Conservation (phyloP, 2,329 filamentous ascomycete genomes). For the Pseudogymnoascus verrucosus region DNA sequence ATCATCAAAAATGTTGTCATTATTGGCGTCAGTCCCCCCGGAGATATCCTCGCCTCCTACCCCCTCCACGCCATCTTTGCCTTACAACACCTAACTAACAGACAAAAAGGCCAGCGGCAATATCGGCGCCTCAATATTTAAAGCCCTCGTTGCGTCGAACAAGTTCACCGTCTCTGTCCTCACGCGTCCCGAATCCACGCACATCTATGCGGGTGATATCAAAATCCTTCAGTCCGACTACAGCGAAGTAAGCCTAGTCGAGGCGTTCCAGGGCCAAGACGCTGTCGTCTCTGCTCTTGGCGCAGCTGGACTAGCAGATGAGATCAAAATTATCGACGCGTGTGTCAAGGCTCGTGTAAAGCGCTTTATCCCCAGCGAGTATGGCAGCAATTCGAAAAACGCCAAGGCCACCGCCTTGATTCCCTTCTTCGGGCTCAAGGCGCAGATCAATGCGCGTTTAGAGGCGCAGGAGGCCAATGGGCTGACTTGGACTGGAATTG, state of each 20-base stretch:
- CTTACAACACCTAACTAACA: slow-evolving; percentile 35
- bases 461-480: slow-evolving; percentile 19
- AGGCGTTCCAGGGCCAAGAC: slow-evolving; percentile 29
- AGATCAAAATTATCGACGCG: slow-evolving; percentile 48
- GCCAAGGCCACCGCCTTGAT: slow-evolving; percentile 17
- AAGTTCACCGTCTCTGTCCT: slow-evolving; percentile 23
- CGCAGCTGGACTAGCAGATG: slow-evolving; percentile 29
- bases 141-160: slow-evolving; percentile 20
- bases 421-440: slow-evolving; percentile 27
- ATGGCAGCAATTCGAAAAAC: slow-evolving; percentile 29
- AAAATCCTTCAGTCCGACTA: slow-evolving; percentile 10
- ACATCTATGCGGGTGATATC: slow-evolving; percentile 18
- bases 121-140: slow-evolving; percentile 21
- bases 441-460: slow-evolving; percentile 28
- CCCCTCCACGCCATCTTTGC: slow-evolving; percentile 14
- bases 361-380: slow-evolving; percentile 51
- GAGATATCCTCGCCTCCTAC: slow-evolving; percentile 4
- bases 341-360: slow-evolving; percentile 48
- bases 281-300: slow-evolving; percentile 39
- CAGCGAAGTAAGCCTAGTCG: slow-evolving; percentile 1
- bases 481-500: slow-evolving; percentile 29
- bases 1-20: background rate
- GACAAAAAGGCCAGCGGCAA: slow-evolving; percentile 20
- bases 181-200: slow-evolving; percentile 21
- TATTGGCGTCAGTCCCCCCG: background rate